Evolutionary conservation across 345 rosid genomes (phyloP).

Genomic region (Populus nigra): DNA sequence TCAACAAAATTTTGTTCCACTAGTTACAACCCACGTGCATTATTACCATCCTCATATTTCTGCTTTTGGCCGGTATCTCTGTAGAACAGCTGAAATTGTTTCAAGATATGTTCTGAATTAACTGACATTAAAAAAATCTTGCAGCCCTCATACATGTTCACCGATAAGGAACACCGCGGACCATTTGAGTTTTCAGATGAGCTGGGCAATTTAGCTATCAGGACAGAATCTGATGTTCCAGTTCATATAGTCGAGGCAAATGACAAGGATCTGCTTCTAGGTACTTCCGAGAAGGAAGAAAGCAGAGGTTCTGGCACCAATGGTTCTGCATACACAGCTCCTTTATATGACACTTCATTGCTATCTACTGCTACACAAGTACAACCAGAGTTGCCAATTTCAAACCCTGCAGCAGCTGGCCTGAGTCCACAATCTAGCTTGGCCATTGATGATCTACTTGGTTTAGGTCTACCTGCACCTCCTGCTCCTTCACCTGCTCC

Average conservation of each 20-base stretch:
- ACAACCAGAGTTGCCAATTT: constrained; percentile 48
- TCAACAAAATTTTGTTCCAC: not conserved
- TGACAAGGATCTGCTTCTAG: constrained; percentile 81
- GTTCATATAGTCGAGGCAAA: constrained; percentile 72
- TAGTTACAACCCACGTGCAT: not conserved
- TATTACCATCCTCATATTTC: not conserved
- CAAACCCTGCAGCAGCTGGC: constrained; percentile 34
- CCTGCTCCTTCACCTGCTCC: constrained; percentile 44
- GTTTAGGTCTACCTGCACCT: constrained; percentile 57
- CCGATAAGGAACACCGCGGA: constrained; percentile 87
- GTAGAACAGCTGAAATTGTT: not conserved
- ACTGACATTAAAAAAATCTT: constrained; percentile 21
- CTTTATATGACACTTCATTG: constrained; percentile 50
- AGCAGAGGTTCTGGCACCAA: constrained; percentile 46
- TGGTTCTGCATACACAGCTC: constrained; percentile 69
- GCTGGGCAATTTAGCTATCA: constrained; percentile 60
- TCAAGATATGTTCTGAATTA: constrained; percentile 3
- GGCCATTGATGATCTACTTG: constrained; percentile 81
- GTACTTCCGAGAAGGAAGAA: constrained; percentile 82
- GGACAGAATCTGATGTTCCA: constrained; percentile 61
- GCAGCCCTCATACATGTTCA: constrained; percentile 99
- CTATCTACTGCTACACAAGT: constrained; percentile 38
- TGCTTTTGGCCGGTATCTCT: not conserved
- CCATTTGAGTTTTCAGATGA: constrained; percentile 92
- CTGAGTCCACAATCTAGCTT: constrained; percentile 49